These are phyloP conservation scores for Glebionis coronaria DNA, from an alignment of 129 eudicot genomes.

Conservation along the genomic window DNA sequence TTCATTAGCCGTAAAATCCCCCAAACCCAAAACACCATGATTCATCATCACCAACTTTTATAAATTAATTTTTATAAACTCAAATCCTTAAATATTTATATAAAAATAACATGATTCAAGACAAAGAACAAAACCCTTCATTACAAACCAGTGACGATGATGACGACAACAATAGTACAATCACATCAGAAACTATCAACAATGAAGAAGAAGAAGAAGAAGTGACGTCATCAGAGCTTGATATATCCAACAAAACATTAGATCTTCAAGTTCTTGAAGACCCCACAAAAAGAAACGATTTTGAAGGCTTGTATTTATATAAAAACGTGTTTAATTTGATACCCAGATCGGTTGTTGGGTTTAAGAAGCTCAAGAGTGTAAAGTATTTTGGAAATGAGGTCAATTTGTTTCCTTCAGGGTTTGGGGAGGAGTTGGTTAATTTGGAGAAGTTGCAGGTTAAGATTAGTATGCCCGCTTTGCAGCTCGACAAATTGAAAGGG, in stretches of 20 bases:
- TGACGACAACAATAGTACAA: too few relatives aligned
- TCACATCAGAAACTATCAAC: too few relatives aligned
- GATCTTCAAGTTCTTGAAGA: constrained; percentile 50
- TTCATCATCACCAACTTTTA: too few relatives aligned
- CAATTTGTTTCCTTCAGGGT: constrained; percentile 69
- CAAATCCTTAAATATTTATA: too few relatives aligned
- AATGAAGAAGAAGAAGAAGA: too few relatives aligned
- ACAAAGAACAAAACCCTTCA: too few relatives aligned
- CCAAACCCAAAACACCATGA: too few relatives aligned
- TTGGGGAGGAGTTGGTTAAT: constrained; percentile 53
- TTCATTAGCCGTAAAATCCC: too few relatives aligned
- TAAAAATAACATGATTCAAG: too few relatives aligned
- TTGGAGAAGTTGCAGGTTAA: constrained; percentile 72
- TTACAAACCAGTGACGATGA: too few relatives aligned
- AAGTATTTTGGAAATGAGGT: constrained; percentile 78
- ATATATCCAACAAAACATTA: constrained; percentile 56
- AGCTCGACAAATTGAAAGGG: constrained; percentile 53
- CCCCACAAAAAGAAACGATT: constrained; percentile 9
- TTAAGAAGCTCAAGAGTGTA: constrained; percentile 56
- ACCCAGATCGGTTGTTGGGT: constrained; percentile 54
- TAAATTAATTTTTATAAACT: too few relatives aligned
- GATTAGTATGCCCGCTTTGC: constrained; percentile 50
- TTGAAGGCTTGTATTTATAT: constrained; percentile 57
- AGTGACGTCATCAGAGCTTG: constrained; percentile 30
- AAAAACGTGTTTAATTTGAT: constrained; percentile 77